Evolutionary conservation across 2,329 filamentous ascomycete genomes (phyloP), one percentile per base, ranked within the genome.

Genomic region (Fusarium circinatum): DNA sequence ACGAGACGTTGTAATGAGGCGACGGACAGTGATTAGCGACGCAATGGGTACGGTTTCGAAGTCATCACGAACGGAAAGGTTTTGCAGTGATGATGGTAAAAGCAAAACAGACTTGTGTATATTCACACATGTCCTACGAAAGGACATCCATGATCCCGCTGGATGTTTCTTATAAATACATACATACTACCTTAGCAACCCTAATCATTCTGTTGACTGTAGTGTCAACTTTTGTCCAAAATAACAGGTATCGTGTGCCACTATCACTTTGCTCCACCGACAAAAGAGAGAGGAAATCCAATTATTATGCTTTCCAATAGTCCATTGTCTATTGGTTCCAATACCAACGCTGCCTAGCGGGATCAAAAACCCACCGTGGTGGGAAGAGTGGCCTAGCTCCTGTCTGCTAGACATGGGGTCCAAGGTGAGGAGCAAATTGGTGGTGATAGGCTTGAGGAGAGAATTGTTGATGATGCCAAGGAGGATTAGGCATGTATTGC

Each of bases 351-450:
- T 41, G 24, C 15, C 15, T 8, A 30, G 13, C 26, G 20, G 42
- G 15, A 30, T 63, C n/a, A 38, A 57, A 38, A 28, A 11, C 48
- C 49, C 47, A 63, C 36, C n/a, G 14, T 12, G 8, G 15, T 18
- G 41, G 17, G 28, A n/a, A 28, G 26, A 8, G 15, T n/a, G 36
- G 24, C 39, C 45, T 39, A n/a, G 8, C 51, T 48, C 8, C 45
- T 20, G 49, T n/a, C 41, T 61, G 26, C 55, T 75, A 75, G 49
- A 65, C 58, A 38, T 62, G 44, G 51, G 48, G 69, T 32, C 69
- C 67, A 8, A 73, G 62, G 30, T 77, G 75, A 13, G 70, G 57
- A 45, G 68, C 57, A 15, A 70, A 20, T 20, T 70, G 65, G 28
- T 71, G 71, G 10, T 71, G 58, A 13, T 70, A 73, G 24, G 58